phyloP scores from a whole-genome alignment of 1,284 basidiomycete species.

The Pseudozyma hubeiensis region DNA sequence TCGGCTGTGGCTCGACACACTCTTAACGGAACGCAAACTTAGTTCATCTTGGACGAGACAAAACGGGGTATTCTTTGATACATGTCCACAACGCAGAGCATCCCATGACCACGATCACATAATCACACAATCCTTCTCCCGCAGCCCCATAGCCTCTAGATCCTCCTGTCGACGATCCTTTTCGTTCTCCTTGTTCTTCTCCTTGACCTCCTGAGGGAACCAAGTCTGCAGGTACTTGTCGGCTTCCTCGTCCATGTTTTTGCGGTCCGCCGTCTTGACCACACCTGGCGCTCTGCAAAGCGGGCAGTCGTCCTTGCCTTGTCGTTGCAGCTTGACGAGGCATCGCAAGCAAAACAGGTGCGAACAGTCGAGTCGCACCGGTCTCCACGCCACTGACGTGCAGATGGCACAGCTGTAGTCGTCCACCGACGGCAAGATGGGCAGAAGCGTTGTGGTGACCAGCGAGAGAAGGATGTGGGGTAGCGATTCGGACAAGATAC shows the following conservation, averaged over 20 bases:
- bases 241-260: conserved; percentile 80
- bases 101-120: conserved; percentile 9
- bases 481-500: conserved; percentile 70
- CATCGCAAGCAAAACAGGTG: conserved; percentile 93
- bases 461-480: conserved; percentile 85
- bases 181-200: conserved; percentile 82
- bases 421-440: conserved; percentile 84
- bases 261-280: conserved; percentile 60
- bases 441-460: conserved; percentile 84
- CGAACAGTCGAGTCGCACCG: conserved; percentile 81
- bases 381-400: conserved; percentile 69
- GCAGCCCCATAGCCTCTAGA: conserved; percentile 75
- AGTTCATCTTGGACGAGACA: too few species aligned
- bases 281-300: conserved; percentile 74
- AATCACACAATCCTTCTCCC: conserved; percentile 61
- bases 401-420: conserved; percentile 73
- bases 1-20: too few species aligned
- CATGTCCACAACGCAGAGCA: too few species aligned
- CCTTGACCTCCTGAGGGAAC: conserved; percentile 87
- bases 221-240: conserved; percentile 89
- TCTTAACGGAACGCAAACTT: too few species aligned
- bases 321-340: conserved; percentile 92
- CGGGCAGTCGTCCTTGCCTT: conserved; percentile 83
- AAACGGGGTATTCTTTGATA: too few species aligned
- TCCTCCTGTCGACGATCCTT: conserved; percentile 81